phyloP scores from a whole-genome alignment of 2,329 filamentous ascomycete genomes.

The Alternaria triticina region DNA sequence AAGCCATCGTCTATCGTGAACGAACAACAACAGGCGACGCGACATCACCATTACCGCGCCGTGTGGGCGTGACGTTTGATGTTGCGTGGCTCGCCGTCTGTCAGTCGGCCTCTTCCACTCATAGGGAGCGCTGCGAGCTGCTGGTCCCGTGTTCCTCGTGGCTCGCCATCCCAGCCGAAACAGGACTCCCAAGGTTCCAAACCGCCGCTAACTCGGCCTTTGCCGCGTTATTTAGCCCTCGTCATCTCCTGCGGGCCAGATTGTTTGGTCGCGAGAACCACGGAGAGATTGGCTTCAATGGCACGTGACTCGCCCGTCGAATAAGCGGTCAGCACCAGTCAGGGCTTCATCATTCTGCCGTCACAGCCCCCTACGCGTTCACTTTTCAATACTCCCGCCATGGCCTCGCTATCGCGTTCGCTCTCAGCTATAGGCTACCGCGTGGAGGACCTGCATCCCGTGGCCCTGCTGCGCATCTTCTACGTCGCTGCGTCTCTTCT shows the following conservation, averaged over 20 bases:
- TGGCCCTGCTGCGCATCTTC: conserved; percentile 41
- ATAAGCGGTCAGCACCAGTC: conserved; percentile 4
- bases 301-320: neutral
- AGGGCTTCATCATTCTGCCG: conserved; percentile 20
- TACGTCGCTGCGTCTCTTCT: conserved; percentile 49
- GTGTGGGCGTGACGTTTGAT: neutral
- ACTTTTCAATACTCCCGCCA: neutral
- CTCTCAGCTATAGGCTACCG: conserved; percentile 3
- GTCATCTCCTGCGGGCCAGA: neutral
- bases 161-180: conserved; percentile 1
- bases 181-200: neutral
- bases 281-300: neutral
- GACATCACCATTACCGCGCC: neutral
- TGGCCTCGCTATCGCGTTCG: conserved; percentile 1
- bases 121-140: neutral
- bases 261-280: neutral
- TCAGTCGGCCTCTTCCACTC: neutral
- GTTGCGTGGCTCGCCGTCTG: conserved; percentile 1
- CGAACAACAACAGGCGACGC: neutral
- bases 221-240: conserved; percentile 8
- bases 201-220: conserved; percentile 9
- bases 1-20: neutral
- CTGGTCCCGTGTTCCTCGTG: conserved; percentile 3
- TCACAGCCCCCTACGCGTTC: conserved; percentile 10
- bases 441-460: conserved; percentile 18